Evolutionary conservation across 441 rosid genomes (phyloP), one percentile per base, ranked within the genome.

Genomic region (Raphanus hybrid): DNA sequence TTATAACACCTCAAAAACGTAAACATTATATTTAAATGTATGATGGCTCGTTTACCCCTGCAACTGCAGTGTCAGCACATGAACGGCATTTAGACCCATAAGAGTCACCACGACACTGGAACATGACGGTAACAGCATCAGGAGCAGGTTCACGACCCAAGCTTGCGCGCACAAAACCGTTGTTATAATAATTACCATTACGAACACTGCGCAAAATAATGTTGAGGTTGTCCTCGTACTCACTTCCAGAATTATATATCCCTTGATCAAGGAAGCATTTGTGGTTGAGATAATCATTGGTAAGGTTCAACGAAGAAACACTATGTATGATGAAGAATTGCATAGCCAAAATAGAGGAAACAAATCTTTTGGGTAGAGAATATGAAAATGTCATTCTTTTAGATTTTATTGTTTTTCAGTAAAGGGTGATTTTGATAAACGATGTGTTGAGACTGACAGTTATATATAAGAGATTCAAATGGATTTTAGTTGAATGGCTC

Each of bases 271-370:
- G 20, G 58, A 52, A 15, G 20, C 58, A 52, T 52, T 52, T 52
- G 58, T 52, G 58, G 58, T 52, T 52, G 20, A 52, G 58, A 52
- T 52, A 52, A 9, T 52, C 58, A 52, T 52, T 52, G 58, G 58
- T 52, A 52, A 52, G 58, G 58, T 52, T 52, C 23, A 52, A 6
- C 7, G 58, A 52, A n/a, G 20, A 15, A 52, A 14, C 58, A 52
- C 23, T 15, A 52, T 15, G 9, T 52, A 52, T 52, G 20, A 52
- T 15, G 9, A 52, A 20, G 58, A 52, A 52, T 3, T 52, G 20
- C 9, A 52, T 15, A 3, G 58, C 20, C 4, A 52, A 52, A 52
- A 52, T 52, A 52, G 8, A 20, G 9, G 16, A 52, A 52, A 15
- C 20, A 52, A 14, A 52, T 52, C 58, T 8, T 52, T 15, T 52